These are phyloP conservation scores for Pseudopyrenochaeta lycopersici DNA, from an alignment of 2,329 filamentous ascomycete genomes.

Conservation along the genomic window DNA sequence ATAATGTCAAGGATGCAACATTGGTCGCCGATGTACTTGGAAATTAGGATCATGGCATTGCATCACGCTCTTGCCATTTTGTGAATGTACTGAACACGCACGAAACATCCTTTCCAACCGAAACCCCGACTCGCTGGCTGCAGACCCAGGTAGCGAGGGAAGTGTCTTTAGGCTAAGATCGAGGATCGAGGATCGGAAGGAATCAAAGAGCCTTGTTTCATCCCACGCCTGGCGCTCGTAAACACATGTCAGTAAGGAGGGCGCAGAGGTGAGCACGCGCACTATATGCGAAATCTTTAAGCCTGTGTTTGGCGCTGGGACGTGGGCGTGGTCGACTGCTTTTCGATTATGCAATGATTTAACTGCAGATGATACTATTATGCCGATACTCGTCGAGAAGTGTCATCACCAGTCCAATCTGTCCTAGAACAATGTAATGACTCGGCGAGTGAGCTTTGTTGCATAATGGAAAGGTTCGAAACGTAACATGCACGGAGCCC, in stretches of 20 bases:
- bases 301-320: background rate
- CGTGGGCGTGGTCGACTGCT: background rate
- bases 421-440: background rate
- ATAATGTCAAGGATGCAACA: background rate
- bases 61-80: background rate
- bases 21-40: background rate
- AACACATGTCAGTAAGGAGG: background rate
- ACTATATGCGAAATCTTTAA: background rate
- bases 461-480: background rate
- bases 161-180: slow-evolving; percentile 8
- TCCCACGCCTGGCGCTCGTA: background rate
- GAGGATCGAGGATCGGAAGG: background rate
- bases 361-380: background rate
- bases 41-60: background rate
- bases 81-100: background rate
- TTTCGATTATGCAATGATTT: background rate
- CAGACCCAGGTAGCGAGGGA: background rate
- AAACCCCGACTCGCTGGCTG: background rate
- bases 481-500: background rate
- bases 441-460: background rate
- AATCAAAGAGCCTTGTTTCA: slow-evolving; percentile 2
- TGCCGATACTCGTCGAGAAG: background rate
- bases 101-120: background rate
- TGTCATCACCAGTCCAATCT: background rate
- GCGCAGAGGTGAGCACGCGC: background rate